Evolutionary conservation across 805 yeast genomes (phyloP).

Genomic region (Suhomyces pyralidae): DNA sequence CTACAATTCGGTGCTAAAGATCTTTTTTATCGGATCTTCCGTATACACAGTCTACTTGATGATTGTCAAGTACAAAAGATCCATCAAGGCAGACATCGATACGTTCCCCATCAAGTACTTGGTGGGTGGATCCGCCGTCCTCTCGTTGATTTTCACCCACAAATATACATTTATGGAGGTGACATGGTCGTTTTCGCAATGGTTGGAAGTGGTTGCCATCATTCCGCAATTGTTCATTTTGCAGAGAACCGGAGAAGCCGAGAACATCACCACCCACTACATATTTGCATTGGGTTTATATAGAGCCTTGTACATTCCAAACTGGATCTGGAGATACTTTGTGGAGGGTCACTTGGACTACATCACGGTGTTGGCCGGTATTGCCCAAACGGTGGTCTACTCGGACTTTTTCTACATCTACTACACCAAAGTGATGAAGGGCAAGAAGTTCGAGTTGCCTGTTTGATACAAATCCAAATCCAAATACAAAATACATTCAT

Average conservation of each 20-base stretch:
- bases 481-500: too few relatives aligned
- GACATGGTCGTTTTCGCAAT: slow-evolving; percentile 83
- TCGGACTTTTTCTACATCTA: slow-evolving; percentile 95
- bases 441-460: slow-evolving; percentile 74
- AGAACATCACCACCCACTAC: slow-evolving; percentile 84
- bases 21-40: slow-evolving; percentile 75
- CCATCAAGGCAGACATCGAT: slow-evolving; percentile 60
- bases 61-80: slow-evolving; percentile 55
- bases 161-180: slow-evolving; percentile 61
- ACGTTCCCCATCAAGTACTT: slow-evolving; percentile 74
- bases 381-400: slow-evolving; percentile 81
- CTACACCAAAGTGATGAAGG: slow-evolving; percentile 73
- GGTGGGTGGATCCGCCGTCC: slow-evolving; percentile 55
- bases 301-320: slow-evolving; percentile 86
- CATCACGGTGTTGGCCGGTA: slow-evolving; percentile 72
- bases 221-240: slow-evolving; percentile 89
- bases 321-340: slow-evolving; percentile 87
- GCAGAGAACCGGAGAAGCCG: slow-evolving; percentile 86
- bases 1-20: slow-evolving; percentile 78
- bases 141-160: slow-evolving; percentile 60
- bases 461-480: slow-evolving; percentile 21
- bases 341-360: slow-evolving; percentile 64
- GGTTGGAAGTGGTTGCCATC: slow-evolving; percentile 92
- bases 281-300: slow-evolving; percentile 91
- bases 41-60: slow-evolving; percentile 71